These are phyloP conservation scores for Leucocoprinus leucothites DNA, from an alignment of 768 basidiomycete genomes.

Conservation along the genomic window DNA sequence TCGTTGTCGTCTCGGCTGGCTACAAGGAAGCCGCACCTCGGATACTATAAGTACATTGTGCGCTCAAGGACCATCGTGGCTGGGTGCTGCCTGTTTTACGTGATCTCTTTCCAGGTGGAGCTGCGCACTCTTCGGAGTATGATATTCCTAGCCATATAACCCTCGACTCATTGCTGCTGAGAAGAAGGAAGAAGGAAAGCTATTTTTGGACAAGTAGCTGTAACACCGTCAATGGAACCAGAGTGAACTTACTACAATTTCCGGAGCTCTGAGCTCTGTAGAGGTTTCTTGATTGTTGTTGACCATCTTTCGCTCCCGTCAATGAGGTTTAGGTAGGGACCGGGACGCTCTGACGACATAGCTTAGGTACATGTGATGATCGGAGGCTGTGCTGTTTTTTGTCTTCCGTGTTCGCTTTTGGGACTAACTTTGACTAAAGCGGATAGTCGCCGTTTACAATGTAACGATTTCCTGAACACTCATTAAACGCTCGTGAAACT, in stretches of 20 bases:
- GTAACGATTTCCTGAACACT: not conserved
- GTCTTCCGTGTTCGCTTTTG: not conserved
- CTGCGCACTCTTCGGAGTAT: constrained; percentile 2
- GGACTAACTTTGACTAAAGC: not conserved
- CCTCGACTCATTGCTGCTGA: not conserved
- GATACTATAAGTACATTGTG: not conserved
- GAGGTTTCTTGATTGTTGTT: not conserved
- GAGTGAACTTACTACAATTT: not conserved
- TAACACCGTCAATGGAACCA: not conserved
- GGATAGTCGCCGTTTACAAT: not conserved
- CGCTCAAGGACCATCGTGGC: not conserved
- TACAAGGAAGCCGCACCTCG: not conserved
- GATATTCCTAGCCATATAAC: no score
- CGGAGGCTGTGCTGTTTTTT: not conserved
- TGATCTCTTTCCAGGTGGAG: not conserved
- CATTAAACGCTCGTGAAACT: no score
- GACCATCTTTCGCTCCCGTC: no score
- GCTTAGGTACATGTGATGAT: no score
- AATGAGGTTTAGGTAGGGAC: no score
- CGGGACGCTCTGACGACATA: no score
- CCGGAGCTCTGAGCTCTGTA: not conserved
- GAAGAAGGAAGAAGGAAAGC: not conserved
- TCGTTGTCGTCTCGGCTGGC: constrained; percentile 1
- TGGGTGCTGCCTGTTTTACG: not conserved
- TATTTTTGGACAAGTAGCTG: not conserved